Conservation (phyloP, 345 rosid species). For the Linum trigynum region DNA sequence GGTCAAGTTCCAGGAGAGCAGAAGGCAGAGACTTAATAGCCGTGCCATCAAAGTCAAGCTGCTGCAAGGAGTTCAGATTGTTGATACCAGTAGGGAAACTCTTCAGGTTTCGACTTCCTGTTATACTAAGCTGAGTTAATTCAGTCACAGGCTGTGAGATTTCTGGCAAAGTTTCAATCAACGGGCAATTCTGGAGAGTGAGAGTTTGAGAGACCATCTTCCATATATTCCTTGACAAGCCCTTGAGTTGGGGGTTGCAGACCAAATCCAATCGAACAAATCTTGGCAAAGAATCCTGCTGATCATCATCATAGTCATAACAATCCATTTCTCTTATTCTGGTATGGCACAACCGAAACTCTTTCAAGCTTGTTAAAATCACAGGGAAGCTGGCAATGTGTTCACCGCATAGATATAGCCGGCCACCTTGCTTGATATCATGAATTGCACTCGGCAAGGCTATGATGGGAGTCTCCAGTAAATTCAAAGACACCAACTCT, state of each 20-base stretch:
- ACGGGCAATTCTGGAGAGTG: background rate
- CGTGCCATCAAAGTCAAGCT: background rate
- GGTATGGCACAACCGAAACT: background rate
- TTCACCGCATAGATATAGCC: too few relatives aligned
- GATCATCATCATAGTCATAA: too few relatives aligned
- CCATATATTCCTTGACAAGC: too few relatives aligned
- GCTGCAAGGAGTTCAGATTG: background rate
- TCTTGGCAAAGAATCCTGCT: too few relatives aligned
- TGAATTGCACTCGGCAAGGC: too few relatives aligned
- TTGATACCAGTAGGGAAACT: background rate
- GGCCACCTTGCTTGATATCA: too few relatives aligned
- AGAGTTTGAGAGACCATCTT: background rate
- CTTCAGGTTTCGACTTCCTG: background rate
- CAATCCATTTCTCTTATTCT: background rate
- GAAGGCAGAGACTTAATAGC: too few relatives aligned
- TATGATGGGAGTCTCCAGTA: too few relatives aligned
- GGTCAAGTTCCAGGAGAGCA: too few relatives aligned
- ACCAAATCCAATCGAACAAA: background rate
- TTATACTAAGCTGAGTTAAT: background rate
- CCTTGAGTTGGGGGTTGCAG: background rate
- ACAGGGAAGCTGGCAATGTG: too few relatives aligned
- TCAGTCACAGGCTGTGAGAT: background rate
- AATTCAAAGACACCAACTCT: too few relatives aligned
- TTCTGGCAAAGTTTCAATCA: background rate
- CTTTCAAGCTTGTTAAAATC: background rate